Evolutionary conservation across 352 stramenopile species (phyloP).

Genomic region (Discostella stelligera): DNA sequence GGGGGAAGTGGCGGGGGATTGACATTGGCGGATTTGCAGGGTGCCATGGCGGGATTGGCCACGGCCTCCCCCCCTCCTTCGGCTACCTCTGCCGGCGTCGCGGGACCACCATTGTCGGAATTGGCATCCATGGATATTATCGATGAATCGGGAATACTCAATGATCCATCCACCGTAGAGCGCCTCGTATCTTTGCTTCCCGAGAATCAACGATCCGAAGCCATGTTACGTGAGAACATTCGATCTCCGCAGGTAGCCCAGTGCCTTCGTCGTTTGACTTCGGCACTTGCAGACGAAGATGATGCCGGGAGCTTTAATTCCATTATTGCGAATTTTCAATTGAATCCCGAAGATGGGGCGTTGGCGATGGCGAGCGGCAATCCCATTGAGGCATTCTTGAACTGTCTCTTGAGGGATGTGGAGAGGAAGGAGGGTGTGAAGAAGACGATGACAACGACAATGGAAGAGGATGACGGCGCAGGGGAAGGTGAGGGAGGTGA

Average conservation of each 20-base stretch:
- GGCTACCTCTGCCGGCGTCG: background rate
- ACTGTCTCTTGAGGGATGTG: constrained; percentile 67
- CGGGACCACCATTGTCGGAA: constrained; percentile 53
- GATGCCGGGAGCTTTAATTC: constrained; percentile 68
- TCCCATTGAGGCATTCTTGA: constrained; percentile 80
- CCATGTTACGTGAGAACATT: constrained; percentile 69
- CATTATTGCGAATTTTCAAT: constrained; percentile 76
- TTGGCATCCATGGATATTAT: constrained; percentile 62
- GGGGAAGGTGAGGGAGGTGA: constrained; percentile 20
- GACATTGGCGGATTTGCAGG: constrained; percentile 69
- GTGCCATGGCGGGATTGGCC: constrained; percentile 66
- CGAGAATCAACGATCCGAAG: constrained; percentile 55
- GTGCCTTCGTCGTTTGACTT: constrained; percentile 60
- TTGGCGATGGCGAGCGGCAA: constrained; percentile 47
- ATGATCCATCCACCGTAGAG: constrained; percentile 48
- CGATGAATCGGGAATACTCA: constrained; percentile 50
- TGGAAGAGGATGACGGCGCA: constrained; percentile 27
- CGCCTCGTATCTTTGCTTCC: constrained; percentile 64
- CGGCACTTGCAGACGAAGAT: constrained; percentile 63
- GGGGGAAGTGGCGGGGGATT: constrained; percentile 43
- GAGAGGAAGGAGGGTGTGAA: constrained; percentile 49
- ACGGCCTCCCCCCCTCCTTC: constrained; percentile 33
- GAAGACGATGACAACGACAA: too few relatives aligned
- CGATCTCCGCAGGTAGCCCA: constrained; percentile 67
- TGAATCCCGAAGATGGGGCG: constrained; percentile 63